These are phyloP conservation scores for Primulina eburnea DNA, from an alignment of 257 asterid genomes.

Conservation along the genomic window DNA sequence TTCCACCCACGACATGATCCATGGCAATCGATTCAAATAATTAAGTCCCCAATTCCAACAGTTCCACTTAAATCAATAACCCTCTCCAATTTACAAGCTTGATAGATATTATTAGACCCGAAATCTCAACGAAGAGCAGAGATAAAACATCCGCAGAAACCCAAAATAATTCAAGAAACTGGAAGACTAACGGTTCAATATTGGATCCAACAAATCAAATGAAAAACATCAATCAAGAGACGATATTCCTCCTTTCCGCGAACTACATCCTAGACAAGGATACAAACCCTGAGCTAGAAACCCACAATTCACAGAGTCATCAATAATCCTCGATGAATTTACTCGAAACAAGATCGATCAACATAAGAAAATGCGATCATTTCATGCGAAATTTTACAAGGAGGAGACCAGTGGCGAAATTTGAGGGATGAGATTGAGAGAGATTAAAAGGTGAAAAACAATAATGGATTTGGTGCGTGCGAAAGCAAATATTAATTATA, in stretches of 20 bases:
- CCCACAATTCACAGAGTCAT: constrained; percentile 44
- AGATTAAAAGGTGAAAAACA: too few species aligned
- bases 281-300: constrained; percentile 37
- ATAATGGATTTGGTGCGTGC: too few species aligned
- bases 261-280: constrained; percentile 47
- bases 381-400: neutral
- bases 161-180: constrained; percentile 17
- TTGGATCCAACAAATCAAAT: constrained; percentile 30
- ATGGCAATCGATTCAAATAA: constrained; percentile 36
- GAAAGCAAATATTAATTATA: too few species aligned
- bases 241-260: constrained; percentile 12
- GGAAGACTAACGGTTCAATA: constrained; percentile 17
- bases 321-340: constrained; percentile 19
- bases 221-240: constrained; percentile 28
- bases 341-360: neutral
- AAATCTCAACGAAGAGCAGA: constrained; percentile 18
- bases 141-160: neutral
- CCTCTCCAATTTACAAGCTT: constrained; percentile 20
- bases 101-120: constrained; percentile 22
- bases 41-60: constrained; percentile 23
- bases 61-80: constrained; percentile 13
- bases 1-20: constrained; percentile 88
- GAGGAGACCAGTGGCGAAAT: too few species aligned
- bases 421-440: too few species aligned
- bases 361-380: neutral